These are phyloP conservation scores for Noccaea caerulescens DNA, from an alignment of 345 rosid species.

Conservation along the genomic window DNA sequence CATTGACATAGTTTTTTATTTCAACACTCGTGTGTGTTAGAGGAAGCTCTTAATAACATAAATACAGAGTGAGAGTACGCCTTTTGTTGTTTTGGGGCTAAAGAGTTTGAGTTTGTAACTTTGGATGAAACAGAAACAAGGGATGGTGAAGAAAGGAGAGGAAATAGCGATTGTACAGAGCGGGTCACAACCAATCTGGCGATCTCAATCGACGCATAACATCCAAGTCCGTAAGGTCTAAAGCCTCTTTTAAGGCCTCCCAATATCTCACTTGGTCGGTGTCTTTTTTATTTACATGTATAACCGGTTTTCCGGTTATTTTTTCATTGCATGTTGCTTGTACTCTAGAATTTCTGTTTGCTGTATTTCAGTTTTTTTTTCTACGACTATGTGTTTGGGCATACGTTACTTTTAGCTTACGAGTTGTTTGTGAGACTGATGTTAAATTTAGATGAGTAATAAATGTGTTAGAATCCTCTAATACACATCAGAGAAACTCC, in stretches of 20 bases:
- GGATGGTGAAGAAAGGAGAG: constrained; percentile 95
- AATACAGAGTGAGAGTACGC: neutral
- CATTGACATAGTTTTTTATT: neutral
- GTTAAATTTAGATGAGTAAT: constrained; percentile 22
- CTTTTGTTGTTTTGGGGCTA: neutral
- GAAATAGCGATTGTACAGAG: constrained; percentile 94
- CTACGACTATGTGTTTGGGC: constrained; percentile 12
- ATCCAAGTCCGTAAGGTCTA: constrained; percentile 93
- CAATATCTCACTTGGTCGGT: constrained; percentile 6
- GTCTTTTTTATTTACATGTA: constrained; percentile 17
- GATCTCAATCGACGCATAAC: constrained; percentile 93
- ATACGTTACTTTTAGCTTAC: constrained; percentile 13
- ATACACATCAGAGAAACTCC: neutral
- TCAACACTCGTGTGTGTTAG: no score
- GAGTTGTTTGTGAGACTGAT: constrained; percentile 24
- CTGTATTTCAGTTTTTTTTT: constrained; percentile 32
- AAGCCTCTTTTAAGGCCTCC: constrained; percentile 35
- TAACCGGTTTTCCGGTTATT: constrained; percentile 19
- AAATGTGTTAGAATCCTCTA: constrained; percentile 14
- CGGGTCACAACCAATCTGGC: constrained; percentile 94
- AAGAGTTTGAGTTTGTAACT: constrained; percentile 20
- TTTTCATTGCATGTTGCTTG: constrained; percentile 22
- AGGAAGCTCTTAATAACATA: neutral
- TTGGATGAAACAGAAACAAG: constrained; percentile 69
- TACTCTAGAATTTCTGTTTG: constrained; percentile 30